These are phyloP conservation scores for Microascus cirrosus DNA, from an alignment of 2,329 filamentous ascomycete species.

Conservation along the genomic window DNA sequence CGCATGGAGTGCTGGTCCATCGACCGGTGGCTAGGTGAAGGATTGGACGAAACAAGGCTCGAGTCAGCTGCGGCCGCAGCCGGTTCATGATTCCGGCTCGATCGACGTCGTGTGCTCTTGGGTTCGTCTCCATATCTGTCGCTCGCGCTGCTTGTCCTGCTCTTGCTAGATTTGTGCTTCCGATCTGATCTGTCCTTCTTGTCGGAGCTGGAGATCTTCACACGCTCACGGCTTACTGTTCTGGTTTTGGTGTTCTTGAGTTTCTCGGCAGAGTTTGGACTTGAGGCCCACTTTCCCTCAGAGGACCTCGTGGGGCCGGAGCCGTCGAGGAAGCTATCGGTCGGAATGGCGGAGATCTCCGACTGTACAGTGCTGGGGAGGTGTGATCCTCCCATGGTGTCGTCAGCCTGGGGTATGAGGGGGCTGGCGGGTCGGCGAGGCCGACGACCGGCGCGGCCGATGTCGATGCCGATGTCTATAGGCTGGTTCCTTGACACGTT, in stretches of 20 bases:
- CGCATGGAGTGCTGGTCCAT: conserved; percentile 41
- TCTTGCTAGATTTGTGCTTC: conserved; percentile 34
- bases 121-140: conserved; percentile 36
- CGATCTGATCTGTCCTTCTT: conserved; percentile 35
- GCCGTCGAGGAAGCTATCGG: conserved; percentile 51
- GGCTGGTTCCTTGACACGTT: conserved; percentile 60
- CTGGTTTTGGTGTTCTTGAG: conserved; percentile 31
- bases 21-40: conserved; percentile 43
- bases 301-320: conserved; percentile 28
- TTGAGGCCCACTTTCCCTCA: conserved; percentile 11
- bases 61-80: conserved; percentile 41
- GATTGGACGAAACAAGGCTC: conserved; percentile 40
- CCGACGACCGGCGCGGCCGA: conserved; percentile 22
- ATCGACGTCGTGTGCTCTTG: conserved; percentile 34
- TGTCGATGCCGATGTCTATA: conserved; percentile 79
- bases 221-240: conserved; percentile 28
- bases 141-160: conserved; percentile 34
- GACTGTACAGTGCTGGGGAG: conserved; percentile 59
- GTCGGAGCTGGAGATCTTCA: conserved; percentile 20
- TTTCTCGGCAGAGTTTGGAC: conserved; percentile 8
- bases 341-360: conserved; percentile 70
- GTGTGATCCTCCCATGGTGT: conserved; percentile 26
- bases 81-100: conserved; percentile 41
- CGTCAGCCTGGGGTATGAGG: conserved; percentile 42
- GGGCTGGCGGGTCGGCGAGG: conserved; percentile 54